Evolutionary conservation across 2,329 filamentous ascomycete species (phyloP).

Genomic region (Drechmeria coniospora): DNA sequence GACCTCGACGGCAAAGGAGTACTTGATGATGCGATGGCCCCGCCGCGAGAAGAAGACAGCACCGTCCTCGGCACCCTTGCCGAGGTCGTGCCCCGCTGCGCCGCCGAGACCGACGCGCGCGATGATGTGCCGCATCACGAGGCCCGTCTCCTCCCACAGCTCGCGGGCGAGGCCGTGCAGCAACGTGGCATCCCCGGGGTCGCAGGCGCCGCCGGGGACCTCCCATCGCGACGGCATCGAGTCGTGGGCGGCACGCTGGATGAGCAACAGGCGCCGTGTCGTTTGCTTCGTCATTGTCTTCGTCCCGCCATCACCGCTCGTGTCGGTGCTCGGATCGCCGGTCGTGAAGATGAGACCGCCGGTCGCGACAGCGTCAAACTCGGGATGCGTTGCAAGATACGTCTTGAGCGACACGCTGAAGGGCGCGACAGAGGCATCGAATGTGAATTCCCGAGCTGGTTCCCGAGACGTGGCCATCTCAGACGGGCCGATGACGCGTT

Average conservation of each 20-base stretch:
- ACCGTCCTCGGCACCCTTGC: neutral
- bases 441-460: slow-evolving; percentile 3
- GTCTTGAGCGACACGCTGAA: slow-evolving; percentile 1
- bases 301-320: too few species aligned
- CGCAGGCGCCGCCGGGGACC: slow-evolving; percentile 24
- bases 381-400: slow-evolving; percentile 2
- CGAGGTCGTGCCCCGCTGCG: neutral
- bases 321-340: neutral
- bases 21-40: slow-evolving; percentile 2
- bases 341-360: slow-evolving; percentile 15
- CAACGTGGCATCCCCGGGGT: slow-evolving; percentile 19
- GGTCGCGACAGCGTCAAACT: slow-evolving; percentile 9
- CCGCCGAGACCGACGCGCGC: slow-evolving; percentile 3
- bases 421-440: slow-evolving; percentile 2
- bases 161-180: slow-evolving; percentile 23
- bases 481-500: too few species aligned
- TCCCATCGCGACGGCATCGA: slow-evolving; percentile 25
- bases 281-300: too few species aligned
- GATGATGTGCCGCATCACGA: slow-evolving; percentile 11
- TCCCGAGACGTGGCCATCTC: too few species aligned
- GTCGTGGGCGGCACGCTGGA: slow-evolving; percentile 24
- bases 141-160: slow-evolving; percentile 25
- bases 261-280: slow-evolving; percentile 14
- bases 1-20: slow-evolving; percentile 8
- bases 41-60: neutral